Conservation (phyloP, 208 protist species). For the Leptomonas pyrrhocoris region DNA sequence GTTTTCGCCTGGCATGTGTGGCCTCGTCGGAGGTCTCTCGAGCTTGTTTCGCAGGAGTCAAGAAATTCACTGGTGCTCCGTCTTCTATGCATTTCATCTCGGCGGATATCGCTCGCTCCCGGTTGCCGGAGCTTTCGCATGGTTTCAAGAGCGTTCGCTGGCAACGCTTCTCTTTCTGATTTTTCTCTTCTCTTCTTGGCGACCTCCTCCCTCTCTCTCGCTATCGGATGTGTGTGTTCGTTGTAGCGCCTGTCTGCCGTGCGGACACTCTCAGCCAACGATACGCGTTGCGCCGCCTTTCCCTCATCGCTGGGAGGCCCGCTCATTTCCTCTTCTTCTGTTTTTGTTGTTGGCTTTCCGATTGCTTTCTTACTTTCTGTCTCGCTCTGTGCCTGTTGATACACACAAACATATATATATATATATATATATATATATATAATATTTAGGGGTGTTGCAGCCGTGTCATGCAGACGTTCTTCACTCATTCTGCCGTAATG, state of each 20-base stretch:
- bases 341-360: background rate
- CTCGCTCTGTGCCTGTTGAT: background rate
- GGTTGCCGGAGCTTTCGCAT: too few relatives aligned
- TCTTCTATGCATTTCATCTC: too few relatives aligned
- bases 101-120: too few relatives aligned
- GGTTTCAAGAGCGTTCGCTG: too few relatives aligned
- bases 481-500: too few relatives aligned
- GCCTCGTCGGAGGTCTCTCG: too few relatives aligned
- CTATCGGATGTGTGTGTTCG: background rate
- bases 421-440: conserved; percentile 8
- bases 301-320: background rate
- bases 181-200: conserved; percentile 5
- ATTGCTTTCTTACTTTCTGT: background rate
- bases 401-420: too few relatives aligned
- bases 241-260: background rate
- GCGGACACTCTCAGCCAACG: background rate
- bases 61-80: too few relatives aligned
- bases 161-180: background rate
- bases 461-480: too few relatives aligned
- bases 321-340: background rate
- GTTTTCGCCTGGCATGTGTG: too few relatives aligned
- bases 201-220: background rate
- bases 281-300: background rate
- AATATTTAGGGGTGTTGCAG: too few relatives aligned
- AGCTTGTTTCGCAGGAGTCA: too few relatives aligned